These are phyloP conservation scores for Dioszegia aurantiaca DNA, from an alignment of 768 basidiomycete genomes.

Conservation along the genomic window DNA sequence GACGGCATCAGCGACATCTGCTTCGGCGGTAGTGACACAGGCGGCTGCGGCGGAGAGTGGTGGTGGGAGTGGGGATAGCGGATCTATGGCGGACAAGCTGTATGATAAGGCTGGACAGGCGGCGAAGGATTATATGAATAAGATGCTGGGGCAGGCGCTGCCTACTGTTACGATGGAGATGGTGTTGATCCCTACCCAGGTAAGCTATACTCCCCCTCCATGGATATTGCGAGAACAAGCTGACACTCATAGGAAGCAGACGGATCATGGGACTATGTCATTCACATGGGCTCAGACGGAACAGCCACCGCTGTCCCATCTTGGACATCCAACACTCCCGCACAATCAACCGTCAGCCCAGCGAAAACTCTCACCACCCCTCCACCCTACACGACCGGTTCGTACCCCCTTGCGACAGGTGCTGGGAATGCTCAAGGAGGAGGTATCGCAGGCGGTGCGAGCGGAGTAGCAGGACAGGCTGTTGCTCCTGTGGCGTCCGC, in stretches of 20 bases:
- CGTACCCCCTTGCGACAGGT: constrained; percentile 8
- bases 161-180: constrained; percentile 50
- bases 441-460: constrained; percentile 10
- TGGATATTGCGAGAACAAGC: background rate
- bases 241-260: constrained; percentile 40
- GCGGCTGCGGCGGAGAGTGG: constrained; percentile 1
- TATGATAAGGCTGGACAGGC: constrained; percentile 27
- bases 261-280: constrained; percentile 51
- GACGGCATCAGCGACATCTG: constrained; percentile 14
- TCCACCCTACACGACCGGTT: constrained; percentile 4
- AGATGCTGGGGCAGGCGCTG: constrained; percentile 28
- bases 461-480: background rate
- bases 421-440: background rate
- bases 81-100: constrained; percentile 9
- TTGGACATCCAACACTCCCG: constrained; percentile 1
- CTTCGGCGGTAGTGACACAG: constrained; percentile 8
- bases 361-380: background rate
- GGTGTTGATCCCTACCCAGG: constrained; percentile 48
- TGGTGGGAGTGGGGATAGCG: constrained; percentile 10
- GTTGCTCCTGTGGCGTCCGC: constrained; percentile 1
- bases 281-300: constrained; percentile 47
- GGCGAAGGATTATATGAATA: constrained; percentile 35
- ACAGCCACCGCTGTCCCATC: constrained; percentile 47
- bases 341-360: background rate
- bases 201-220: constrained; percentile 23